These are phyloP conservation scores for Pseudofabraea citricarpa DNA, from an alignment of 2,329 filamentous ascomycete genomes.

Conservation along the genomic window DNA sequence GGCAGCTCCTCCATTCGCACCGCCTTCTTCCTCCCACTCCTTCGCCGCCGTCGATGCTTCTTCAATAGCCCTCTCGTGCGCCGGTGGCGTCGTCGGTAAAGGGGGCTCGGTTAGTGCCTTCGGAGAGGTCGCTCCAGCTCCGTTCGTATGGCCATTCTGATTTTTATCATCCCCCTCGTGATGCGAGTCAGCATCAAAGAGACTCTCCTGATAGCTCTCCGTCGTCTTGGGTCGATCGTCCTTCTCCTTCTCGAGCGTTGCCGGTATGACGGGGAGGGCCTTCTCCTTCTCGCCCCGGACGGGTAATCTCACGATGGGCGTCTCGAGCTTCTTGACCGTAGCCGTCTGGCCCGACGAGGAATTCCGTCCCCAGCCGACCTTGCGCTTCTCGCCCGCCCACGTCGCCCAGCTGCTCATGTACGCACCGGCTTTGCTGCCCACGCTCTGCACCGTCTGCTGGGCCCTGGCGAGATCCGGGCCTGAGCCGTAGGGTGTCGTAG, in stretches of 20 bases:
- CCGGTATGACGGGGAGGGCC: conserved; percentile 1
- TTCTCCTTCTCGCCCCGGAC: conserved; percentile 8
- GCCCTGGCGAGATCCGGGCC: conserved; percentile 36
- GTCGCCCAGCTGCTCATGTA: conserved; percentile 66
- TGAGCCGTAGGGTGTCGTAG: conserved; percentile 13
- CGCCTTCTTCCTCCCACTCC: neutral
- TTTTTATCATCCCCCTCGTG: neutral
- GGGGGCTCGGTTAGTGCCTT: neutral
- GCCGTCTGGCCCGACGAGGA: conserved; percentile 2
- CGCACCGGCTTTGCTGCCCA: conserved; percentile 52
- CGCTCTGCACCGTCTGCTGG: conserved; percentile 41
- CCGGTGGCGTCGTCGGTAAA: neutral
- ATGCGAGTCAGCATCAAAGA: conserved; percentile 27
- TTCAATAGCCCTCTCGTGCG: conserved; percentile 1
- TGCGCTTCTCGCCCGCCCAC: conserved; percentile 74
- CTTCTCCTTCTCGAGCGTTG: conserved; percentile 6
- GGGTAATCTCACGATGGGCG: neutral
- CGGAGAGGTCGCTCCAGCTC: neutral
- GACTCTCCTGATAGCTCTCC: conserved; percentile 24
- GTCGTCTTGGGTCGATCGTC: conserved; percentile 21
- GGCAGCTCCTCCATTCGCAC: neutral
- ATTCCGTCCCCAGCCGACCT: conserved; percentile 31
- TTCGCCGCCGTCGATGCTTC: conserved; percentile 4
- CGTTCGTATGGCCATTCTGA: neutral
- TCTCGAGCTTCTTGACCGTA: conserved; percentile 6